These are phyloP conservation scores for Leccinum subatratum DNA, from an alignment of 1,284 basidiomycete genomes.

Conservation along the genomic window DNA sequence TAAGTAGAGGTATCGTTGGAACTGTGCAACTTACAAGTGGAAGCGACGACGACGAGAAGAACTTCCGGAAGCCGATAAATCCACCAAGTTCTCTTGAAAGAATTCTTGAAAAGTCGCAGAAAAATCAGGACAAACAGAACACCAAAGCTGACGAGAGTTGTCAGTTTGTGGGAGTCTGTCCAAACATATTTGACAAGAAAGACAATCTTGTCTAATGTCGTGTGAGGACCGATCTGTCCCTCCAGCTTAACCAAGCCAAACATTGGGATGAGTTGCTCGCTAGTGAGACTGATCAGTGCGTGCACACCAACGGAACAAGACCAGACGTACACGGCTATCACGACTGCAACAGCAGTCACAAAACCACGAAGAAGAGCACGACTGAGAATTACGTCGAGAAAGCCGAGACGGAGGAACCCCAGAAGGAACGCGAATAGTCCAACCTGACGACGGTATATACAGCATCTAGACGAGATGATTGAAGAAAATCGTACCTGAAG, in stretches of 20 bases:
- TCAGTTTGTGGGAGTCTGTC: slow-evolving; percentile 56
- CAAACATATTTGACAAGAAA: slow-evolving; percentile 71
- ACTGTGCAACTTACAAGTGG: slow-evolving; percentile 58
- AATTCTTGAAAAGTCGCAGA: slow-evolving; percentile 50
- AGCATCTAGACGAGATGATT: neutral
- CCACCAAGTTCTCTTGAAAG: slow-evolving; percentile 50
- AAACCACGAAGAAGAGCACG: slow-evolving; percentile 85
- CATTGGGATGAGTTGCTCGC: slow-evolving; percentile 79
- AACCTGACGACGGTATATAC: slow-evolving; percentile 42
- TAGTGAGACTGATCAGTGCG: slow-evolving; percentile 25
- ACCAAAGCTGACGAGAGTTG: slow-evolving; percentile 69
- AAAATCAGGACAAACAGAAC: slow-evolving; percentile 63
- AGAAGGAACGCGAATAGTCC: slow-evolving; percentile 85
- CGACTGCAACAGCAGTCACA: slow-evolving; percentile 72
- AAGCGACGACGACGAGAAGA: slow-evolving; percentile 67
- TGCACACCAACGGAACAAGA: slow-evolving; percentile 1
- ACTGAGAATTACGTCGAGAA: slow-evolving; percentile 92
- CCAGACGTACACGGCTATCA: slow-evolving; percentile 62
- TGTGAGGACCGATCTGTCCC: slow-evolving; percentile 51
- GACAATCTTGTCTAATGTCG: slow-evolving; percentile 69
- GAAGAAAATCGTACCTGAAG: slow-evolving; percentile 58
- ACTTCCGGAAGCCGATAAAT: slow-evolving; percentile 85
- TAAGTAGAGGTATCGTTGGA: neutral
- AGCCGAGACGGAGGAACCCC: slow-evolving; percentile 85
- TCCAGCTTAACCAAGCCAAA: slow-evolving; percentile 66